phyloP scores from a whole-genome alignment of 225 moss, liverwort and hornwort species.

The Takakia lepidozioides region DNA sequence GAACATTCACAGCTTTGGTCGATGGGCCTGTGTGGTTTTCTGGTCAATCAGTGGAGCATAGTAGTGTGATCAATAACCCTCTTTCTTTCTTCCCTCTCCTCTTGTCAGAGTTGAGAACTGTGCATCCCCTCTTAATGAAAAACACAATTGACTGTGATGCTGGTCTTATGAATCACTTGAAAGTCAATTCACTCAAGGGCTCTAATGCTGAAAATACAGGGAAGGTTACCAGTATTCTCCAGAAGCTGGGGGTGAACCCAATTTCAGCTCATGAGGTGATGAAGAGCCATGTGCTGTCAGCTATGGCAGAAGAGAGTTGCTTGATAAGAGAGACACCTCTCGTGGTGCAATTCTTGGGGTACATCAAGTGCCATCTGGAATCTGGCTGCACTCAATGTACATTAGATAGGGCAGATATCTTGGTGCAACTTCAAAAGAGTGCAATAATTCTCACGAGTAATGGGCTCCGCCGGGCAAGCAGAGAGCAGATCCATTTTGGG shows the following conservation, averaged over 20 bases:
- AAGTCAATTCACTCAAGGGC: constrained; percentile 5
- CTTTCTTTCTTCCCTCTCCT: constrained; percentile 52
- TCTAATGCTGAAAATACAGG: constrained; percentile 9
- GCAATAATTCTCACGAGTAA: constrained; percentile 65
- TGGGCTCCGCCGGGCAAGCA: constrained; percentile 40
- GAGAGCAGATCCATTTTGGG: constrained; percentile 68
- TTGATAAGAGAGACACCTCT: constrained; percentile 26
- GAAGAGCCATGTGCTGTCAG: constrained; percentile 70
- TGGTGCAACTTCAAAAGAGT: constrained; percentile 40
- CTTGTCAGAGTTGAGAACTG: constrained; percentile 58
- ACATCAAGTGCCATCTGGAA: constrained; percentile 62
- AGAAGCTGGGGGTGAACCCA: constrained; percentile 62
- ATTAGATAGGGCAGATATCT: constrained; percentile 23
- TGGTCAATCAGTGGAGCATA: constrained; percentile 28
- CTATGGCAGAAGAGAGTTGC: constrained; percentile 48
- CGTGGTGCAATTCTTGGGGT: constrained; percentile 76
- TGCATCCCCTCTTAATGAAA: constrained; percentile 48
- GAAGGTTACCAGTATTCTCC: constrained; percentile 51
- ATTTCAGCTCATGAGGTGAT: constrained; percentile 80
- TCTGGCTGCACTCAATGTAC: constrained; percentile 57
- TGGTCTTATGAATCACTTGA: constrained; percentile 2
- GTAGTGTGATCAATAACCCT: constrained; percentile 27
- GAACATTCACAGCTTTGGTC: constrained; percentile 41
- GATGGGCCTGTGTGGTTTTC: constrained; percentile 84
- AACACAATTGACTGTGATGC: constrained; percentile 7